Base-by-base conservation (phyloP, 2,329 filamentous ascomycete species). In the Penicillium sp. region DNA sequence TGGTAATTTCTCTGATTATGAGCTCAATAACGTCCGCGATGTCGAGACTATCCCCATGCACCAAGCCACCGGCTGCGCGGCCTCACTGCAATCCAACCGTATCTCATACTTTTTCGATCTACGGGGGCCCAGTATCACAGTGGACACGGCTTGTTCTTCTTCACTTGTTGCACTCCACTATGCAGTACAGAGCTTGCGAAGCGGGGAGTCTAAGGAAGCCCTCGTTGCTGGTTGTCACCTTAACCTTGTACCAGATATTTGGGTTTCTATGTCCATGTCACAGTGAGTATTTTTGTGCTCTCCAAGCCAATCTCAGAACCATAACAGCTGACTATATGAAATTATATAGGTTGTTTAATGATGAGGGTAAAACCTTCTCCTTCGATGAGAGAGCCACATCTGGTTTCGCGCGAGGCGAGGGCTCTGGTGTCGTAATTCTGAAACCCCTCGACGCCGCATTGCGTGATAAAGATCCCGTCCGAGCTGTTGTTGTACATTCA, bases 321-420 rank as follows among this genome's bases (percentile, higher is more conserved):
- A 25, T 16, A 11, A 10, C 5, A 10, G 16, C 40, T 46, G 44
- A 53, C 23, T 31, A 3, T 27, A 1, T 45, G 5, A 11, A 53
- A 43, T 21, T 16, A 2, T n/a, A 2, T 29, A 68, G 65, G 41
- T 40, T 69, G 29, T 65, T 70, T 25, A 64, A 63, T 41, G 61
- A 67, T 11, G 64, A 65, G 21, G 68, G 69, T 3, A 66, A 61
- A 51, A 66, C 63, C n/a, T 67, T 67, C 49, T 53, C 61, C 9
- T 71, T 68, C 53, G 68, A 70, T 16, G 60, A 69, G 21, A 60
- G 63, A 59, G 68, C 63, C 4, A 67, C 65, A 36, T 66, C 62
- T n/a, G 66, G 68, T 3, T 70, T 69, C 48, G 71, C 67, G 25
- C 65, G 73, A 21, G 74, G 73, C 0, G 75, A 77, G 49, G 75